Percentiles rank a stretch among this genome's conserved stretches.
Conservation (phyloP, 176 grass and related monocot species). For the Eremochloa ophiuroides region DNA sequence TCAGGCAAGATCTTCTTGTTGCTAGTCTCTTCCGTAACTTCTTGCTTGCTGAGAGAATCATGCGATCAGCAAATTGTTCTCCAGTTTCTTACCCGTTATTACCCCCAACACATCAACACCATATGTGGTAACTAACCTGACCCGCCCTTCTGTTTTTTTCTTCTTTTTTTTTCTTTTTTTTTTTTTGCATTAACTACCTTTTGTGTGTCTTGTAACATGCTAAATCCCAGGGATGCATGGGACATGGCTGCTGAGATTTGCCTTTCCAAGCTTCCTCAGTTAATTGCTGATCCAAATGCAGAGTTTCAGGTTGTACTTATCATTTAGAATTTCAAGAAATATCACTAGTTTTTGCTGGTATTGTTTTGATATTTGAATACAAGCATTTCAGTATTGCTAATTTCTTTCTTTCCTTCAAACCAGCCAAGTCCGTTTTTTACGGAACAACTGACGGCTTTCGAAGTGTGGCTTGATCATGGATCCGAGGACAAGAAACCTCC, state of each 20-base stretch:
- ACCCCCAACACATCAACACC: conserved; percentile 92
- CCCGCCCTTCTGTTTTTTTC: background rate
- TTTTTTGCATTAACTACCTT: conserved; percentile 18
- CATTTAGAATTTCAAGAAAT: conserved; percentile 7
- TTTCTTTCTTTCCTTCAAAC: conserved; percentile 32
- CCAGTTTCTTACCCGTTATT: conserved; percentile 77
- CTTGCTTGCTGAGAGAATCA: conserved; percentile 96
- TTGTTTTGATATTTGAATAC: conserved; percentile 21
- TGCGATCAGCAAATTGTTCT: conserved; percentile 94
- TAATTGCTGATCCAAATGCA: conserved; percentile 63
- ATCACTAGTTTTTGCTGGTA: conserved; percentile 7
- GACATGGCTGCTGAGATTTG: conserved; percentile 99
- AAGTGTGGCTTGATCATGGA: conserved; percentile 99
- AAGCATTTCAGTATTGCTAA: conserved; percentile 3
- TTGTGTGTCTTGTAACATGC: conserved; percentile 19
- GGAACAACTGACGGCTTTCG: conserved; percentile 96
- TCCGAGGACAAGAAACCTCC: conserved; percentile 91
- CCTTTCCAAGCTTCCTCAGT: conserved; percentile 88
- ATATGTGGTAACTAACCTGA: conserved; percentile 80
- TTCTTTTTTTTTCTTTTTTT: too few relatives aligned
- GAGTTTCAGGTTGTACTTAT: conserved; percentile 80
- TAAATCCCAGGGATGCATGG: conserved; percentile 86
- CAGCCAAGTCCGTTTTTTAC: conserved; percentile 98
- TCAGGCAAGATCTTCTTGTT: conserved; percentile 95
- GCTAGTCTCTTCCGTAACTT: conserved; percentile 99